Conservation (phyloP, 2,329 filamentous ascomycete species). For the Berkeleyomyces rouxiae region DNA sequence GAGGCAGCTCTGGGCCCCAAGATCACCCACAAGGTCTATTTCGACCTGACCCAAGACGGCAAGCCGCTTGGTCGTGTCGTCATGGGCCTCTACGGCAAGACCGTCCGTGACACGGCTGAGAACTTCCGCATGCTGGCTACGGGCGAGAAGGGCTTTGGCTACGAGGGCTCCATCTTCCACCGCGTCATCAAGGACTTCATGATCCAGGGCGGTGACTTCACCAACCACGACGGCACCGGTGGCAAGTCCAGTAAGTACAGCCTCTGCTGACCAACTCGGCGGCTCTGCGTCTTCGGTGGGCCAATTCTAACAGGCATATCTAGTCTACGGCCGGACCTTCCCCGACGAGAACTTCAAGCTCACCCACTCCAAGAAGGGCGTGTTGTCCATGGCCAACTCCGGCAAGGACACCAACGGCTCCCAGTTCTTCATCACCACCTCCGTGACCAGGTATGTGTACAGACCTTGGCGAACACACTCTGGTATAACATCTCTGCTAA, state of each 20-base stretch:
- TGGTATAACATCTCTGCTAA: background rate
- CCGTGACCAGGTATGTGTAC: constrained; percentile 49
- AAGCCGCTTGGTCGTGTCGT: constrained; percentile 58
- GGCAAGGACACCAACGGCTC: constrained; percentile 76
- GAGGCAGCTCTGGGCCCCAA: constrained; percentile 74
- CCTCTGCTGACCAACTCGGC: too few relatives aligned
- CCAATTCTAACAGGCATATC: background rate
- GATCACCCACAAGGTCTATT: constrained; percentile 91
- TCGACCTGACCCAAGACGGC: constrained; percentile 66
- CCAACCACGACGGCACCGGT: constrained; percentile 63
- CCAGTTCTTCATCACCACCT: constrained; percentile 84
- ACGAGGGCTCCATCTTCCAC: constrained; percentile 70
- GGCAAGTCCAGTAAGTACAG: constrained; percentile 59
- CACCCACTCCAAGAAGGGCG: constrained; percentile 73
- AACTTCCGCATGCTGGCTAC: constrained; percentile 70
- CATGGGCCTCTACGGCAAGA: constrained; percentile 76
- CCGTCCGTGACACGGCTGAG: constrained; percentile 57
- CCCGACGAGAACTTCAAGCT: constrained; percentile 89
- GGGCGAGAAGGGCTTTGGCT: constrained; percentile 74
- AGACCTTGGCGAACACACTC: background rate
- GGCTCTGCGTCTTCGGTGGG: background rate
- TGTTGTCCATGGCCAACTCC: constrained; percentile 73
- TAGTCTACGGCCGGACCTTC: constrained; percentile 71
- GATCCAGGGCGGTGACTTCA: constrained; percentile 86
- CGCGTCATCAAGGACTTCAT: constrained; percentile 83